These are phyloP conservation scores for Asclepias syriaca DNA, from an alignment of 257 asterid species.

Conservation along the genomic window DNA sequence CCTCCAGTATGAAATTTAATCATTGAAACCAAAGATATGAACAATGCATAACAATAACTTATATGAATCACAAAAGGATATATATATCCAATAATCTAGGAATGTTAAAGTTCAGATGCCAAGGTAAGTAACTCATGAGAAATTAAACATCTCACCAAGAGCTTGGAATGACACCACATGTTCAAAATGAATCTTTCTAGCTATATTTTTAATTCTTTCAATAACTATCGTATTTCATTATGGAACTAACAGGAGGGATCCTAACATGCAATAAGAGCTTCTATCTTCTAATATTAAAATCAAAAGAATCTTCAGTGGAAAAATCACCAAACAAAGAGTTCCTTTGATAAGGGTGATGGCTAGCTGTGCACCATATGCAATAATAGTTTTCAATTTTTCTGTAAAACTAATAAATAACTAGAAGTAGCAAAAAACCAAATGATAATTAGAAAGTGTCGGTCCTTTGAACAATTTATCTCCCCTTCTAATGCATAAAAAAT, in stretches of 20 bases:
- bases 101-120: neutral
- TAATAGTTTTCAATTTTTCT: neutral
- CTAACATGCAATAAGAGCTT: neutral
- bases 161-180: neutral
- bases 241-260: neutral
- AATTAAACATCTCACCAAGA: neutral
- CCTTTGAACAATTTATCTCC: no score
- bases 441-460: neutral
- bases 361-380: neutral
- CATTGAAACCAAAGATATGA: neutral
- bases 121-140: neutral
- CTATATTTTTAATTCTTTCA: neutral
- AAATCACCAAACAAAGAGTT: neutral
- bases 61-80: neutral
- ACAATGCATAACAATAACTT: neutral
- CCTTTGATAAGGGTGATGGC: neutral
- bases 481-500: neutral
- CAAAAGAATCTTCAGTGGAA: neutral
- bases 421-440: neutral
- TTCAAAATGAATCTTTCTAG: neutral
- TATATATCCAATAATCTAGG: neutral
- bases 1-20: neutral
- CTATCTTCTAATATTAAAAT: neutral
- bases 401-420: neutral
- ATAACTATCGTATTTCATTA: neutral